Conservation (phyloP, 2,329 filamentous ascomycete species). For the Phyllosticta citribraziliensis region DNA sequence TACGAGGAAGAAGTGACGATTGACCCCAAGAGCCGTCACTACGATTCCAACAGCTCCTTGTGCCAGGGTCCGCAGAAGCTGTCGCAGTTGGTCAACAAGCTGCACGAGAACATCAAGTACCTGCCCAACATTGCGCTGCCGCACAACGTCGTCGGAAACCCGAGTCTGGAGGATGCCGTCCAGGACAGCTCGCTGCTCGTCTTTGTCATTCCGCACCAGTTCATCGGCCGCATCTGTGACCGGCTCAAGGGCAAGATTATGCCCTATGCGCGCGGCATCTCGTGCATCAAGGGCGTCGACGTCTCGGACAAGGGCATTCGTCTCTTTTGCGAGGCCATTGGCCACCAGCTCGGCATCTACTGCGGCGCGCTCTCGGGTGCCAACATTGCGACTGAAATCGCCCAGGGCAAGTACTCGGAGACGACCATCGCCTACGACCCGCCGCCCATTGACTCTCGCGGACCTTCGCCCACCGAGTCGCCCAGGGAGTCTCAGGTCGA, state of each 20-base stretch:
- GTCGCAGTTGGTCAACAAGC: conserved; percentile 78
- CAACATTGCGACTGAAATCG: conserved; percentile 93
- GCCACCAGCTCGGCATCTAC: conserved; percentile 84
- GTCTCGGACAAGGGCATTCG: conserved; percentile 78
- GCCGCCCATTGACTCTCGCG: conserved; percentile 74
- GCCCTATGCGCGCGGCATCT: conserved; percentile 85
- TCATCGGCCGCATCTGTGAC: conserved; percentile 78
- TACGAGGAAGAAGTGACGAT: conserved; percentile 84
- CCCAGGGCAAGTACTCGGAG: conserved; percentile 91
- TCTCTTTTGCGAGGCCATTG: conserved; percentile 92
- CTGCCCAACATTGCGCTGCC: conserved; percentile 81
- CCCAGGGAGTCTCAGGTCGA: conserved; percentile 42
- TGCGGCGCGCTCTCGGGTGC: conserved; percentile 91
- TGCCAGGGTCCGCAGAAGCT: conserved; percentile 56
- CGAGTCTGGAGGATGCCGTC: conserved; percentile 69
- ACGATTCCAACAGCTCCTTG: conserved; percentile 52
- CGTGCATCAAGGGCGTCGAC: conserved; percentile 96
- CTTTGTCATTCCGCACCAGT: conserved; percentile 96
- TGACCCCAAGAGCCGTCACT: conserved; percentile 61
- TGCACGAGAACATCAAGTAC: conserved; percentile 97
- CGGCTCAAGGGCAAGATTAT: conserved; percentile 80
- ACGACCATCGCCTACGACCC: conserved; percentile 96
- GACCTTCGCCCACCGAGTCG: conserved; percentile 49
- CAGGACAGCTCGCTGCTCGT: conserved; percentile 78
- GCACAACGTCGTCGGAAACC: conserved; percentile 72